Evolutionary conservation across 2,329 filamentous ascomycete genomes (phyloP).

Genomic region (Diplodia sapinea): DNA sequence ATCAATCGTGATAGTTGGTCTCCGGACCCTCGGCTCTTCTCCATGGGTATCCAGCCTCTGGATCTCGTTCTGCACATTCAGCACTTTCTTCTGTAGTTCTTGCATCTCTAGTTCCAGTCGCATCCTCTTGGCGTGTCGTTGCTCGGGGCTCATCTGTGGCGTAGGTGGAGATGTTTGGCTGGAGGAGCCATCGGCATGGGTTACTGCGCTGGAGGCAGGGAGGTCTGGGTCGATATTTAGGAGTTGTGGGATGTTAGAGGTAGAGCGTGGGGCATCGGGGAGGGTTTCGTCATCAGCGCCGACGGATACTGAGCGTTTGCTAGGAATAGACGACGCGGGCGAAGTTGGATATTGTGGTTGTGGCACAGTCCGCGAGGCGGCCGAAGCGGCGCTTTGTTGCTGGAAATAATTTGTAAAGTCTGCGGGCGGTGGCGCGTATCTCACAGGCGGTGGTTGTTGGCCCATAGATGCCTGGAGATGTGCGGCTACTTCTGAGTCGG

Average conservation of each 20-base stretch:
- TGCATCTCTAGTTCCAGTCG: conserved; percentile 29
- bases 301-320: conserved; percentile 25
- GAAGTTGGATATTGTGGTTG: conserved; percentile 29
- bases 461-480: conserved; percentile 26
- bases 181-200: conserved; percentile 1
- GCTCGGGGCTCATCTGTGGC: conserved; percentile 28
- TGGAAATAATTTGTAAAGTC: conserved; percentile 29
- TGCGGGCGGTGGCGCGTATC: conserved; percentile 25
- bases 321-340: conserved; percentile 27
- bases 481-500: conserved; percentile 27
- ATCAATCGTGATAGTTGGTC: background rate
- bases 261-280: conserved; percentile 24
- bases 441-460: conserved; percentile 7
- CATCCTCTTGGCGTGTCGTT: conserved; percentile 23
- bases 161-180: conserved; percentile 11
- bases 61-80: conserved; percentile 28
- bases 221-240: conserved; percentile 28
- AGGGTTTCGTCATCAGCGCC: conserved; percentile 16
- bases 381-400: conserved; percentile 9
- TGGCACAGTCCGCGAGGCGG: conserved; percentile 12
- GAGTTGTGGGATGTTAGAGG: conserved; percentile 25
- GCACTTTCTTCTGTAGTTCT: conserved; percentile 20
- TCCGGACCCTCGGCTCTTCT: background rate
- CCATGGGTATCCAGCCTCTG: conserved; percentile 17
- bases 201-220: conserved; percentile 1